Base-by-base conservation (phyloP, 1,284 basidiomycete genomes). In the Ustilago lituana region DNA sequence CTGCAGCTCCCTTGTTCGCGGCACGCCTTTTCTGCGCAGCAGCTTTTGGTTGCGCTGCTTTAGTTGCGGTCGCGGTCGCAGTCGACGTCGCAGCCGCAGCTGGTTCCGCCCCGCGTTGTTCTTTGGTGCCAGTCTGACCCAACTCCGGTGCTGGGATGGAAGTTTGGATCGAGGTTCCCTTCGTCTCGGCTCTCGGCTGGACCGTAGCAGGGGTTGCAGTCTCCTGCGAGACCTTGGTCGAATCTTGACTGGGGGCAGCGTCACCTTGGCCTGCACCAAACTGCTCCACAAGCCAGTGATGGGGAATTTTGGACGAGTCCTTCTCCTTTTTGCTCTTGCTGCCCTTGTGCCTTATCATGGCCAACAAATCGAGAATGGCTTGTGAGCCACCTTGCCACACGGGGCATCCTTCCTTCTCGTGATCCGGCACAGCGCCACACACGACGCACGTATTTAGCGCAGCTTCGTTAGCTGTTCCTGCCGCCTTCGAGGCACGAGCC, bases 301-400 rank as follows among this genome's bases (percentile, higher is more conserved):
- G 17, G 9, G 59, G 22, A 4, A 53, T 17, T 3, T 36, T 32
- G 29, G 37, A 15, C 9, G 43, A 17, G 15, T 61, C 52, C 46
- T 53, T 61, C n/a, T 67, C 64, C 26, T 57, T 29, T 33, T 57
- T 52, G 37, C 11, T 61, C 53, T 61, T 67, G 5, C 12, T 32
- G 11, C 6, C 22, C 50, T 60, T 61, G 23, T 39, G 43, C 22
- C 64, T 53, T 12, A 57, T 27, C 46, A 53, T 45, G 33, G 39
- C 49, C 5, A 59, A 39, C 46, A 67, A 33, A 7, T 53, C 64
- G 22, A 61, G 39, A n/a, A 61, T 61, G 1, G 62, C 41, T 20
- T 65, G 55, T 15, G 52, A 50, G 17, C 64, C 64, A 5, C 47
- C 49, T 29, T 47, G 49, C 48, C 44, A 67, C 32, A 67, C 44